Percentiles rank a stretch among this genome's conserved stretches.
These are phyloP conservation scores for Magnusiomyces suaveolens DNA, from an alignment of 1,139 yeast genomes.

Conservation along the genomic window DNA sequence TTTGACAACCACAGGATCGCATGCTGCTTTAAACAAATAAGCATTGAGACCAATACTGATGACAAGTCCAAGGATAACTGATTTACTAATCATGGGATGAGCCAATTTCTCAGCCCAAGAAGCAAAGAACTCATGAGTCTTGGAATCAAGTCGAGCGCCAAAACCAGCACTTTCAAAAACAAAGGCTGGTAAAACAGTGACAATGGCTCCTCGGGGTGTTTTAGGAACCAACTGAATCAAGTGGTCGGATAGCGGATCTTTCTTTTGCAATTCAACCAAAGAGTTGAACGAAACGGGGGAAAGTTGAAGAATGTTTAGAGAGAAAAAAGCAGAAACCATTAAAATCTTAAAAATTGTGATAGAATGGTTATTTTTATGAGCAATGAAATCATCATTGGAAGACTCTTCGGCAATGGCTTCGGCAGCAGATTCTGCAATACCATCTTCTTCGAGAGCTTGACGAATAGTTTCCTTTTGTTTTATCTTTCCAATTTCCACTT, in stretches of 20 bases:
- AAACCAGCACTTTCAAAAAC: constrained; percentile 61
- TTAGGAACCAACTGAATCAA: constrained; percentile 16
- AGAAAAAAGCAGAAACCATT: constrained; percentile 58
- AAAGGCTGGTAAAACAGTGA: constrained; percentile 59
- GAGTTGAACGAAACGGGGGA: constrained; percentile 41
- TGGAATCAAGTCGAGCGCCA: constrained; percentile 58
- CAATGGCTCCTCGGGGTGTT: constrained; percentile 40
- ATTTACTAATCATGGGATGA: constrained; percentile 74
- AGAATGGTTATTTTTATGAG: constrained; percentile 23
- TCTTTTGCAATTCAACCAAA: constrained; percentile 3
- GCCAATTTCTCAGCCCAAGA: constrained; percentile 63
- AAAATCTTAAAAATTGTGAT: constrained; percentile 55
- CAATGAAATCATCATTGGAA: constrained; percentile 19
- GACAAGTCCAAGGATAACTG: constrained; percentile 61
- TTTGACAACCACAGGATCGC: constrained; percentile 23
- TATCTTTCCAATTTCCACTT: constrained; percentile 82
- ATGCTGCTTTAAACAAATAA: constrained; percentile 49
- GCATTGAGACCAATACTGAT: constrained; percentile 73
- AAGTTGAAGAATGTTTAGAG: constrained; percentile 46
- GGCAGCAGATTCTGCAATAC: constrained; percentile 66
- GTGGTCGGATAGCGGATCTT: constrained; percentile 10
- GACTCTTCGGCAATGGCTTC: constrained; percentile 50
- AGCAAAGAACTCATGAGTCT: constrained; percentile 43
- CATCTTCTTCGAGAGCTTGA: constrained; percentile 87
- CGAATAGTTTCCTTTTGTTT: constrained; percentile 75